Evolutionary conservation across 768 basidiomycete genomes (phyloP).

Genomic region (Boletus bicolor): DNA sequence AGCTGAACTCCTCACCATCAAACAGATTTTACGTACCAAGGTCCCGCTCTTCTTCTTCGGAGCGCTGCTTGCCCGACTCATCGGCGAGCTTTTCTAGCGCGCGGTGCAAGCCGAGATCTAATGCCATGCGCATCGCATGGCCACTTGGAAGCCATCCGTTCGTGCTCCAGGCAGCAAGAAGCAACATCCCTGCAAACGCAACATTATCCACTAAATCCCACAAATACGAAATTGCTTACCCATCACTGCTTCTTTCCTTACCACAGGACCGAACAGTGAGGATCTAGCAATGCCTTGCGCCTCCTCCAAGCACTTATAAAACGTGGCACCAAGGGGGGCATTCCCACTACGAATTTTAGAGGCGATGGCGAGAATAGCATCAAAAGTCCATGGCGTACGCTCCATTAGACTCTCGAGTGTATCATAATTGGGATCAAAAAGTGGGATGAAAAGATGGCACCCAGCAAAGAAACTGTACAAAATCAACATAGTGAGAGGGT

Average conservation of each 20-base stretch:
- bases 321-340: slow-evolving; percentile 78
- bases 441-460: slow-evolving; percentile 93
- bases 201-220: slow-evolving; percentile 2
- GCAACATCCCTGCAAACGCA: slow-evolving; percentile 66
- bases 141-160: slow-evolving; percentile 95
- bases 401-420: slow-evolving; percentile 90
- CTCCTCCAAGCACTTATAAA: slow-evolving; percentile 90
- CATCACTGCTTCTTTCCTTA: slow-evolving; percentile 93
- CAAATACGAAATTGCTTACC: slow-evolving; percentile 42
- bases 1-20: not conserved
- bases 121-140: slow-evolving; percentile 94
- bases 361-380: slow-evolving; percentile 89
- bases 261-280: slow-evolving; percentile 89
- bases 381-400: slow-evolving; percentile 93
- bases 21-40: slow-evolving; percentile 50
- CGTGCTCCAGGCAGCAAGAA: slow-evolving; percentile 90
- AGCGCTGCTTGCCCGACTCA: slow-evolving; percentile 54
- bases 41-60: slow-evolving; percentile 84
- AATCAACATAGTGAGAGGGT: slow-evolving; percentile 3
- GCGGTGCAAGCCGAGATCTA: slow-evolving; percentile 89
- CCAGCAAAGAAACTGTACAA: slow-evolving; percentile 84
- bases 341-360: slow-evolving; percentile 90
- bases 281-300: slow-evolving; percentile 94
- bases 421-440: slow-evolving; percentile 92
- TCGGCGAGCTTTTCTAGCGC: slow-evolving; percentile 91